These are phyloP conservation scores for Paxillus rubicundulus DNA, from an alignment of 768 basidiomycete genomes.

Conservation along the genomic window DNA sequence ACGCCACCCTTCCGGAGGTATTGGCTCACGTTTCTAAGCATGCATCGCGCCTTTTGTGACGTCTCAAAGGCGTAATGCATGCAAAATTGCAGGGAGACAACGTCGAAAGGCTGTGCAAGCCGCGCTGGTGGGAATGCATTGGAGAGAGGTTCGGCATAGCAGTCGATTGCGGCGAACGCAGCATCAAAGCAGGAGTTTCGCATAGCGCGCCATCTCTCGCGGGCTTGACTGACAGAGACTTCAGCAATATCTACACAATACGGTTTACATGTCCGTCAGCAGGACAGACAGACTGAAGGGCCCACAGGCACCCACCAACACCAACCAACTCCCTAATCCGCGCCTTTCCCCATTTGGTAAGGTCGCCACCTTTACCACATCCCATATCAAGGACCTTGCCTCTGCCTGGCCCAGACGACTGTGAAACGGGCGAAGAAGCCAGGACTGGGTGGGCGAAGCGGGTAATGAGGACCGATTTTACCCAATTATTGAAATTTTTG, in stretches of 20 bases:
- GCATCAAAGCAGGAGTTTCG: constrained; percentile 66
- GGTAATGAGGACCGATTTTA: constrained; percentile 94
- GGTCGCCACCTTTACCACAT: constrained; percentile 98
- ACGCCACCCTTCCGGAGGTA: constrained; percentile 81
- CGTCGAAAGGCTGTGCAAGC: constrained; percentile 77
- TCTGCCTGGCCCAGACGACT: constrained; percentile 26
- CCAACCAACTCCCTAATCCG: constrained; percentile 75
- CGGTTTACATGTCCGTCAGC: neutral
- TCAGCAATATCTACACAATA: constrained; percentile 73
- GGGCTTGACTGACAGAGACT: constrained; percentile 88
- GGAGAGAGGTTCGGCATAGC: constrained; percentile 72
- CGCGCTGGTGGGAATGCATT: constrained; percentile 62
- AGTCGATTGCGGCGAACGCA: constrained; percentile 82
- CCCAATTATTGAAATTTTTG: constrained; percentile 99
- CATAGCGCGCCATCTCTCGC: constrained; percentile 57
- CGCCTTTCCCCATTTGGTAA: constrained; percentile 93
- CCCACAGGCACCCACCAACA: constrained; percentile 54
- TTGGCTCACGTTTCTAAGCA: constrained; percentile 86
- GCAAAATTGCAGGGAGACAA: constrained; percentile 98
- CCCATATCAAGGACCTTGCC: constrained; percentile 92
- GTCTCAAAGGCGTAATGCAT: constrained; percentile 99
- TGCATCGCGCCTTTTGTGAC: constrained; percentile 79
- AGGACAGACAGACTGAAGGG: neutral
- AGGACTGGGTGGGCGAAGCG: constrained; percentile 80
- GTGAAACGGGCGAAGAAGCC: constrained; percentile 33